A percentile compares a stretch with the other conserved stretches of the same genome.
These are phyloP conservation scores for Trichoderma aggressivum DNA, from an alignment of 2,329 filamentous ascomycete genomes.

Conservation along the genomic window DNA sequence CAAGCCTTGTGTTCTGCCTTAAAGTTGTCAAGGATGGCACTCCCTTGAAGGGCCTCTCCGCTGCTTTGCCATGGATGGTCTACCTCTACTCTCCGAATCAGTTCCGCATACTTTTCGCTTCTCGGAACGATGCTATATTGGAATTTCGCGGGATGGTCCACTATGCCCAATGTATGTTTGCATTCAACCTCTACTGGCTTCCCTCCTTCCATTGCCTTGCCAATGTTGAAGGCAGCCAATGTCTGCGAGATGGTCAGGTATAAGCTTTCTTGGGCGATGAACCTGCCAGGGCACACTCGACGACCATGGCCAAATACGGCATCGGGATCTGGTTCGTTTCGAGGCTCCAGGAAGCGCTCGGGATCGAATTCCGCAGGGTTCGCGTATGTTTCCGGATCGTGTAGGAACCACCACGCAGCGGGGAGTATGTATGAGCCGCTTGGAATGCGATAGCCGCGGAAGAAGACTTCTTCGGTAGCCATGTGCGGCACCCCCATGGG, in stretches of 20 bases:
- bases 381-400: slow-evolving; percentile 37
- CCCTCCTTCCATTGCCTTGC: background rate
- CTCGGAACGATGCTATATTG: background rate
- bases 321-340: slow-evolving; percentile 21
- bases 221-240: background rate
- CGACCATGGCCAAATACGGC: slow-evolving; percentile 8
- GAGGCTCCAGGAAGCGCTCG: slow-evolving; percentile 27
- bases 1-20: background rate
- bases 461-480: background rate
- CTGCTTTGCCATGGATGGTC: slow-evolving; percentile 3
- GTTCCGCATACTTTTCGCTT: background rate
- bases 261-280: background rate
- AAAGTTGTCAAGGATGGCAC: background rate
- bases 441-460: background rate
- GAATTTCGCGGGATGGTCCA: background rate
- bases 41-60: background rate
- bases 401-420: background rate
- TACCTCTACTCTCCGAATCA: background rate
- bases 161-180: background rate
- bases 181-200: background rate
- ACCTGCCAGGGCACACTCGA: slow-evolving; percentile 7
- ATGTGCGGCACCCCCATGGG: background rate
- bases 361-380: slow-evolving; percentile 30
- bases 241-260: background rate
- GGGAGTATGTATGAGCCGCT: background rate